Percentiles rank a stretch among this genome's conserved stretches.
These are phyloP conservation scores for Diaporthe capsici DNA, from an alignment of 2,329 filamentous ascomycete genomes.

Conservation along the genomic window DNA sequence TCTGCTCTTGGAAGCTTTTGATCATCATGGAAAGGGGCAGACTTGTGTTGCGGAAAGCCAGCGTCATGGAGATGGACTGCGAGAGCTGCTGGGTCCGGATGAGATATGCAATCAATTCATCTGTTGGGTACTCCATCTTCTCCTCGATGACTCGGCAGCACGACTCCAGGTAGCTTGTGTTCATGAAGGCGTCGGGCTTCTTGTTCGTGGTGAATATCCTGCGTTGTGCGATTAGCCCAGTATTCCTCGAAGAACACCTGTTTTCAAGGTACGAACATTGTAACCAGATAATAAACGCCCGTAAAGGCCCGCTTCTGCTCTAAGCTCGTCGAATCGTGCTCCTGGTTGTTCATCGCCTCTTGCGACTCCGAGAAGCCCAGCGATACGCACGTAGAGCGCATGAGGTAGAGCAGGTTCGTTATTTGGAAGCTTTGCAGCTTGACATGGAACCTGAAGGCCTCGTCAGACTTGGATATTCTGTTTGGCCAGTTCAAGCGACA, in stretches of 20 bases:
- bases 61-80: constrained; percentile 60
- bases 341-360: constrained; percentile 43
- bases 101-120: constrained; percentile 60
- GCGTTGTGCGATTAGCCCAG: not conserved
- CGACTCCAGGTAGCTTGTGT: constrained; percentile 58
- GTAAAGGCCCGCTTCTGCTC: constrained; percentile 63
- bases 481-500: not conserved
- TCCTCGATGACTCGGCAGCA: constrained; percentile 60
- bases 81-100: constrained; percentile 63
- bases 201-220: constrained; percentile 56
- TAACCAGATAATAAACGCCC: constrained; percentile 65
- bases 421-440: constrained; percentile 64
- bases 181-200: constrained; percentile 63
- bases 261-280: constrained; percentile 54
- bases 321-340: constrained; percentile 49
- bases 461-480: not conserved
- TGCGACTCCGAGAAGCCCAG: constrained; percentile 55
- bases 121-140: constrained; percentile 59
- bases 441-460: constrained; percentile 59
- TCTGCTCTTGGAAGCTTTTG: constrained; percentile 59
- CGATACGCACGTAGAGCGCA: constrained; percentile 60
- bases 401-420: constrained; percentile 64
- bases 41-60: constrained; percentile 50
- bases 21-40: constrained; percentile 59
- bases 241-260: no score